These are phyloP conservation scores for Ophiostoma perfectum DNA, from an alignment of 2,329 filamentous ascomycete genomes.

Conservation along the genomic window DNA sequence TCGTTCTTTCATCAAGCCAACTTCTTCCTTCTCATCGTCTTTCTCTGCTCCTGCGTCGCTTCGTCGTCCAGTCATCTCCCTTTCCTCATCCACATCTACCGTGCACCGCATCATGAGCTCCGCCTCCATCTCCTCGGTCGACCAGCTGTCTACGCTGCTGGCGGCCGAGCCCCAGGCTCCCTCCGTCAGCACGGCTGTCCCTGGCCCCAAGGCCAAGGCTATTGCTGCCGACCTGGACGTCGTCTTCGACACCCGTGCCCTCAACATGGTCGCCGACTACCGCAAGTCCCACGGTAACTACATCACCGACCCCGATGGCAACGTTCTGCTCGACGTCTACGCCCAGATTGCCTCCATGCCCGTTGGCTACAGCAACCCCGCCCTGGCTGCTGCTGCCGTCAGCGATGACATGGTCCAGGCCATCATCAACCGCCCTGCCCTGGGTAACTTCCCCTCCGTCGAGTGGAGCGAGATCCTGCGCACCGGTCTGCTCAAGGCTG, in stretches of 20 bases:
- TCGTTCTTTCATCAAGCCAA: constrained; percentile 17
- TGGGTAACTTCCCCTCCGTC: constrained; percentile 83
- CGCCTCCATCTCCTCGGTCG: constrained; percentile 22
- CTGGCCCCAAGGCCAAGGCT: constrained; percentile 64
- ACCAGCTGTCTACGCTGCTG: constrained; percentile 29
- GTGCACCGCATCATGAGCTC: constrained; percentile 24
- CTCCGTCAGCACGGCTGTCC: constrained; percentile 57
- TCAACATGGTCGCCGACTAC: constrained; percentile 80
- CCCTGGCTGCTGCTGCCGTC: constrained; percentile 62
- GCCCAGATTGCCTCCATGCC: constrained; percentile 92
- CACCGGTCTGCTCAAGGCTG: constrained; percentile 73
- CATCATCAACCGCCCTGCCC: constrained; percentile 80
- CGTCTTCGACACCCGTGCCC: constrained; percentile 78
- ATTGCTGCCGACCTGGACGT: constrained; percentile 64
- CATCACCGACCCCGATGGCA: constrained; percentile 66
- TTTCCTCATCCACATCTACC: constrained; percentile 5
- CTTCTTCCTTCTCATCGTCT: constrained; percentile 2
- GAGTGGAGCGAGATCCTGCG: constrained; percentile 78
- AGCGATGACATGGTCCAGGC: constrained; percentile 73
- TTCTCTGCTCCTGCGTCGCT: background rate
- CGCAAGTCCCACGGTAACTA: constrained; percentile 74
- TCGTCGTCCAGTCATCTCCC: constrained; percentile 10
- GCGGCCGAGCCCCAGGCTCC: constrained; percentile 47
- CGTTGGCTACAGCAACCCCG: constrained; percentile 85
- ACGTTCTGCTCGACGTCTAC: constrained; percentile 70